A percentile compares a stretch with the other conserved stretches of the same genome.
These are phyloP conservation scores for Phyllosticta citriasiana DNA, from an alignment of 2,329 filamentous ascomycete genomes.

Conservation along the genomic window DNA sequence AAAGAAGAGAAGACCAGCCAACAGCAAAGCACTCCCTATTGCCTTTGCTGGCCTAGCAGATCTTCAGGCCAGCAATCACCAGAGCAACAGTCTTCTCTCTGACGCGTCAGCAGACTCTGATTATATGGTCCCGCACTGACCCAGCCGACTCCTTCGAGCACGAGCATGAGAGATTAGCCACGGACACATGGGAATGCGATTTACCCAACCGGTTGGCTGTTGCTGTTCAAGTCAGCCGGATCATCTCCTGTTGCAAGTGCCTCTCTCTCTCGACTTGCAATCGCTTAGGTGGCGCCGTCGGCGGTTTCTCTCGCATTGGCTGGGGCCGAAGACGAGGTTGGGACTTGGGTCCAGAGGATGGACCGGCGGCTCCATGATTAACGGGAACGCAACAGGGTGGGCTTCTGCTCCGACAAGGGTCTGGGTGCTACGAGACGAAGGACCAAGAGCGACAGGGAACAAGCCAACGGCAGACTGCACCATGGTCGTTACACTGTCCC, in stretches of 20 bases:
- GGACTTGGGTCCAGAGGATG: background rate
- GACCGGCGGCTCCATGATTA: background rate
- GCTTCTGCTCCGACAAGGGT: background rate
- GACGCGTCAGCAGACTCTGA: background rate
- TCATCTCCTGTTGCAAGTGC: too few relatives aligned
- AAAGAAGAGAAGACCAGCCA: background rate
- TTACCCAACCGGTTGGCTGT: too few relatives aligned
- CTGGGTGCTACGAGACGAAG: background rate
- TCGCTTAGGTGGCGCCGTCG: too few relatives aligned
- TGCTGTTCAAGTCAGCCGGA: too few relatives aligned
- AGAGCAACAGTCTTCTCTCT: background rate
- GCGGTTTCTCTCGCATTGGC: too few relatives aligned
- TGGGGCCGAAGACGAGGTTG: too few relatives aligned
- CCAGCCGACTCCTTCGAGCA: background rate
- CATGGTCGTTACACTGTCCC: background rate
- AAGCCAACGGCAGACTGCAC: background rate
- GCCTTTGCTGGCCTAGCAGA: background rate
- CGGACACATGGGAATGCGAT: background rate
- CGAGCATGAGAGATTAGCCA: background rate
- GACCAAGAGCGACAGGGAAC: background rate
- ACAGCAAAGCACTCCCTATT: background rate
- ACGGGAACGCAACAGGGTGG: background rate
- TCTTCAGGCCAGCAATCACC: background rate
- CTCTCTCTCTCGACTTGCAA: too few relatives aligned
- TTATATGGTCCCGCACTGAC: background rate